Evolutionary conservation across 352 stramenopile genomes (phyloP).

Genomic region (Globisporangium spiculum): DNA sequence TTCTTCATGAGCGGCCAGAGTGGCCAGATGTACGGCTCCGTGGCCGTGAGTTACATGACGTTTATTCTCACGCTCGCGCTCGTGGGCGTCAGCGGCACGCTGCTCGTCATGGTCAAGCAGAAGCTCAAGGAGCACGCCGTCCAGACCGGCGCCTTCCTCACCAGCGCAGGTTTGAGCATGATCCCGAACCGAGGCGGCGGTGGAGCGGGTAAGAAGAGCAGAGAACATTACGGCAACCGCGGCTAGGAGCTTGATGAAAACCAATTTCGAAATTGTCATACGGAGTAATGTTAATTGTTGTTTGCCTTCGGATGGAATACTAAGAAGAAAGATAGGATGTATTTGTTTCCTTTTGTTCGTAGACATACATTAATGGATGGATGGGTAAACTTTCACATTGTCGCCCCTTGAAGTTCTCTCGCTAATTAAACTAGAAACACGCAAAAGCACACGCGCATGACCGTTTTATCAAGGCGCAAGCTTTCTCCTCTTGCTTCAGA

Average conservation of each 20-base stretch:
- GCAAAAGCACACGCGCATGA: neutral
- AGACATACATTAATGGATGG: constrained; percentile 1
- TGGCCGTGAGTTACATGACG: constrained; percentile 74
- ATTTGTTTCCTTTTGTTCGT: neutral
- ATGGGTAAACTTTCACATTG: neutral
- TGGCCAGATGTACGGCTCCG: constrained; percentile 64
- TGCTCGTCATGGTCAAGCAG: constrained; percentile 71
- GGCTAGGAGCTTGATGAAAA: neutral
- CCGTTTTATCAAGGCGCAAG: constrained; percentile 1
- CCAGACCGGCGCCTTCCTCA: constrained; percentile 7
- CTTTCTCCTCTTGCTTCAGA: constrained; percentile 24
- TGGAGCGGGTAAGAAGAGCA: constrained; percentile 6
- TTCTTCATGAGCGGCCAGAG: constrained; percentile 87
- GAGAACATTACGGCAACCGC: constrained; percentile 2
- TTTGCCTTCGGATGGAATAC: neutral
- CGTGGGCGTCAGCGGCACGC: constrained; percentile 58
- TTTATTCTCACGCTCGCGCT: constrained; percentile 75
- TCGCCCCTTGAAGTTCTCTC: neutral
- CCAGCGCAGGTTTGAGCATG: neutral
- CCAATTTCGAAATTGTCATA: neutral
- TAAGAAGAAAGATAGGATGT: neutral
- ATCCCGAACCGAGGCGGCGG: constrained; percentile 3
- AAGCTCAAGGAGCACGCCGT: constrained; percentile 42
- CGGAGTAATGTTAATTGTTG: no score
- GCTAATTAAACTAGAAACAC: constrained; percentile 1